These are phyloP conservation scores for Helichrysum umbraculigerum DNA, from an alignment of 129 eudicot species.

Conservation along the genomic window DNA sequence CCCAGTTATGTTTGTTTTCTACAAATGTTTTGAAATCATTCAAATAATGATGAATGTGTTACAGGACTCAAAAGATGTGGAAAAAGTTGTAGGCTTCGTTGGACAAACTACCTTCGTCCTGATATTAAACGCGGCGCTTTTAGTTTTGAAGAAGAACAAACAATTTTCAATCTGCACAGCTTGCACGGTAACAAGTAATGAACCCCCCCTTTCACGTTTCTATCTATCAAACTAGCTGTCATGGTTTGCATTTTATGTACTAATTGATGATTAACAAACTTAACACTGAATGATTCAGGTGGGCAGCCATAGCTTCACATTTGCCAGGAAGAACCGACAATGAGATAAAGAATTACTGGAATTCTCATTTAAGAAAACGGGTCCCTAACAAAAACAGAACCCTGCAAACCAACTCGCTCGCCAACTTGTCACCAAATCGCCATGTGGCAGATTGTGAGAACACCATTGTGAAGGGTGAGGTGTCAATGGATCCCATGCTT, in stretches of 20 bases:
- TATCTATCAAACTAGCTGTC: neutral
- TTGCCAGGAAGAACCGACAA: slow-evolving; percentile 94
- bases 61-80: slow-evolving; percentile 81
- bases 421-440: slow-evolving; percentile 40
- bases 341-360: slow-evolving; percentile 83
- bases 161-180: slow-evolving; percentile 55
- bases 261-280: neutral
- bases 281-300: slow-evolving; percentile 47
- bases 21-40: neutral
- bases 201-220: slow-evolving; percentile 1
- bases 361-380: slow-evolving; percentile 71
- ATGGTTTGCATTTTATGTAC: neutral
- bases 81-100: slow-evolving; percentile 90
- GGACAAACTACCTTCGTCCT: slow-evolving; percentile 89
- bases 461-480: slow-evolving; percentile 31
- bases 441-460: slow-evolving; percentile 57
- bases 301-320: slow-evolving; percentile 80
- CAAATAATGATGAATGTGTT: neutral
- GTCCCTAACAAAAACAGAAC: slow-evolving; percentile 11
- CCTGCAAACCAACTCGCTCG: slow-evolving; percentile 23
- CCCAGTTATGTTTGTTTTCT: neutral
- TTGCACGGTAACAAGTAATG: slow-evolving; percentile 79
- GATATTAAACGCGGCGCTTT: slow-evolving; percentile 84
- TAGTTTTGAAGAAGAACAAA: slow-evolving; percentile 61
- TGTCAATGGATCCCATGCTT: slow-evolving; percentile 37